Evolutionary conservation across 2,329 filamentous ascomycete species (phyloP).

Genomic region (Dryadomyces sulphureus): DNA sequence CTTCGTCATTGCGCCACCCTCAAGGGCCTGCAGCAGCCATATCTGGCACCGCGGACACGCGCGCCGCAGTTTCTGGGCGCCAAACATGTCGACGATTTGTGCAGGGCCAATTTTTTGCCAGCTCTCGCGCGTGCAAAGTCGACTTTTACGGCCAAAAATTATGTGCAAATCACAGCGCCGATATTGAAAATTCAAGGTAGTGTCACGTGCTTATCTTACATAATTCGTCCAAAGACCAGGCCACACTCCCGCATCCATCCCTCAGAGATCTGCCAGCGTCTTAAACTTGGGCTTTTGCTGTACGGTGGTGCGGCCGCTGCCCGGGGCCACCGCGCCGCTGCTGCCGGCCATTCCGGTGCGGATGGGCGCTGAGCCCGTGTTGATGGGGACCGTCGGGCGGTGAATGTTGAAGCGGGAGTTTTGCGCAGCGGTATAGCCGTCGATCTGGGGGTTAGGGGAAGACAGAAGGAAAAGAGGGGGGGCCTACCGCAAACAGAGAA

Average conservation of each 20-base stretch:
- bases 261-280: conserved; percentile 38
- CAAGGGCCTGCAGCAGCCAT: conserved; percentile 11
- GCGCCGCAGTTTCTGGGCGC: conserved; percentile 8
- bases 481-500: conserved; percentile 41
- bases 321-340: too few relatives aligned
- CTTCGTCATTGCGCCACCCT: not conserved
- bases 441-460: conserved; percentile 27
- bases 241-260: conserved; percentile 11
- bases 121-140: too few relatives aligned
- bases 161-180: conserved; percentile 8
- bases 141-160: not conserved
- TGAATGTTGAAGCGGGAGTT: conserved; percentile 43
- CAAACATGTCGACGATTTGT: conserved; percentile 4
- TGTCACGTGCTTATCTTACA: not conserved
- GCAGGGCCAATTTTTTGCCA: not conserved
- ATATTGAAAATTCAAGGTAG: conserved; percentile 9
- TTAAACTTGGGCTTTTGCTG: conserved; percentile 25
- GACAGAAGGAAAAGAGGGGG: not conserved
- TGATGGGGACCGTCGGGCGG: conserved; percentile 15
- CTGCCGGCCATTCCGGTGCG: too few relatives aligned
- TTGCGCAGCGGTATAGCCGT: conserved; percentile 47
- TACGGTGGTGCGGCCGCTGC: conserved; percentile 10
- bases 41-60: conserved; percentile 11
- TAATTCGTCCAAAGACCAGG: not conserved
- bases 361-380: conserved; percentile 2